These are phyloP conservation scores for Linanthus parryae DNA, from an alignment of 148 eudicot species.

Conservation along the genomic window DNA sequence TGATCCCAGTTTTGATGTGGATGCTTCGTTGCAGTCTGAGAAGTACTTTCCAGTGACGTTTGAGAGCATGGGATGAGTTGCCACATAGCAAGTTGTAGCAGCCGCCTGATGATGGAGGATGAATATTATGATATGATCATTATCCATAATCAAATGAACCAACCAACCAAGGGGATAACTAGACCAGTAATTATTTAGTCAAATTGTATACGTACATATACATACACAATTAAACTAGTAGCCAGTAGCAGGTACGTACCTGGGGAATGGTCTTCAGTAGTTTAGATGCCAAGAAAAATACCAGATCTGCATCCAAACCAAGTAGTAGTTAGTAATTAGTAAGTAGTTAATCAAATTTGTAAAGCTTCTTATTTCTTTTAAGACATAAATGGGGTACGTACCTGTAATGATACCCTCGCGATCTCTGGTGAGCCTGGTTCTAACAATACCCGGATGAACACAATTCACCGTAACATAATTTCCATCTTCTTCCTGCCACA, in stretches of 20 bases:
- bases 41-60: slow-evolving; percentile 64
- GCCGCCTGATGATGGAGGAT: slow-evolving; percentile 42
- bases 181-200: too few relatives aligned
- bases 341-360: not conserved
- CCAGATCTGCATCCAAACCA: slow-evolving; percentile 44
- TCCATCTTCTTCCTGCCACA: slow-evolving; percentile 58
- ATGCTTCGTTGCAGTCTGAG: slow-evolving; percentile 72
- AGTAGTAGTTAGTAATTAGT: not conserved
- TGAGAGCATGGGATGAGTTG: slow-evolving; percentile 41
- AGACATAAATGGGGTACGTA: not conserved
- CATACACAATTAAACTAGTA: not conserved
- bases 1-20: slow-evolving; percentile 52
- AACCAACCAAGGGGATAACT: too few relatives aligned
- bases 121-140: not conserved
- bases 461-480: slow-evolving; percentile 75
- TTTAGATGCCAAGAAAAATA: slow-evolving; percentile 70
- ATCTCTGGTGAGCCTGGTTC: slow-evolving; percentile 83
- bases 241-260: slow-evolving; percentile 24
- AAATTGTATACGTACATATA: not conserved
- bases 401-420: slow-evolving; percentile 75
- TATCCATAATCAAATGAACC: too few relatives aligned
- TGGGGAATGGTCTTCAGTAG: slow-evolving; percentile 81
- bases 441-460: slow-evolving; percentile 89
- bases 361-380: not conserved
- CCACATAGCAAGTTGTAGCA: slow-evolving; percentile 85